Evolutionary conservation across 805 yeast species (phyloP).

Genomic region (Starmerella stigmatis): DNA sequence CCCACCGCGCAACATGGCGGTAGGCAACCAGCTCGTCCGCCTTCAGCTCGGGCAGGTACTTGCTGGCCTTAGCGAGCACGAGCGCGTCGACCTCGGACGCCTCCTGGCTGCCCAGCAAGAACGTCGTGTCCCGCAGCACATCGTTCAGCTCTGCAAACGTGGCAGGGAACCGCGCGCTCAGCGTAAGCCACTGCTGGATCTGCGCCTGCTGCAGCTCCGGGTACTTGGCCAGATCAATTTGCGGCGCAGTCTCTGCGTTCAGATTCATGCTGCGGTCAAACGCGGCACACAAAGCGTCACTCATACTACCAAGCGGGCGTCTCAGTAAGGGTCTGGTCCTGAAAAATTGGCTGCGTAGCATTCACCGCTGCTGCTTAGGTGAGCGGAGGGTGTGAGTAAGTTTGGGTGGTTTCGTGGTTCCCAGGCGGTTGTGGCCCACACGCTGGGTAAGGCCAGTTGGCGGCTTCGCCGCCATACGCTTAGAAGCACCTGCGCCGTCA

Average conservation of each 20-base stretch:
- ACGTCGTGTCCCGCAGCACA: conserved; percentile 58
- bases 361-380: conserved; percentile 4
- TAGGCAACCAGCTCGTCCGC: conserved; percentile 47
- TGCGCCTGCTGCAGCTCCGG: conserved; percentile 51
- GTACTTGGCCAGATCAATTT: conserved; percentile 24
- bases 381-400: background rate
- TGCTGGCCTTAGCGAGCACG: conserved; percentile 56
- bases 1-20: conserved; percentile 91
- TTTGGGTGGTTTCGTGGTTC: background rate
- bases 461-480: too few species aligned
- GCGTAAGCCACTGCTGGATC: conserved; percentile 67
- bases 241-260: conserved; percentile 16
- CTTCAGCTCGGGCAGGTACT: conserved; percentile 48
- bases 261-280: conserved; percentile 27
- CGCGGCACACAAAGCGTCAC: conserved; percentile 23
- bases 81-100: conserved; percentile 63
- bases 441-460: too few species aligned
- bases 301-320: conserved; percentile 6
- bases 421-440: too few species aligned
- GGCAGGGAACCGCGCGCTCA: conserved; percentile 53
- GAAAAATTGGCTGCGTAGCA: conserved; percentile 6
- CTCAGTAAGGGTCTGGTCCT: background rate
- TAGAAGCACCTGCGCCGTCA: too few species aligned
- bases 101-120: conserved; percentile 48
- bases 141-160: conserved; percentile 51